Evolutionary conservation across 768 basidiomycete species (phyloP).

Genomic region (Lepiota brunneoincarnata): DNA sequence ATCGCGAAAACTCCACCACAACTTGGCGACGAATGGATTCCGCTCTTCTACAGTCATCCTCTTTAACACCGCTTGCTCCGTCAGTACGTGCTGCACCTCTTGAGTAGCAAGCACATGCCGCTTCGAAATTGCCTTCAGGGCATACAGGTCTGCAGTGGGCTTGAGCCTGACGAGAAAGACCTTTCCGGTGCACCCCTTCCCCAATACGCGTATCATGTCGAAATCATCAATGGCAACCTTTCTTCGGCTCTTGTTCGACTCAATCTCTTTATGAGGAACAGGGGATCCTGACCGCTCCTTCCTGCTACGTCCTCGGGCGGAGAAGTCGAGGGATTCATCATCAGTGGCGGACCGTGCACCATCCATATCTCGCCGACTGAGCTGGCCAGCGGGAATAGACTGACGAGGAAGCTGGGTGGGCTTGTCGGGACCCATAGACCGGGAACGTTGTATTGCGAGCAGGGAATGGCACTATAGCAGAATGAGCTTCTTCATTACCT

Average conservation of each 20-base stretch:
- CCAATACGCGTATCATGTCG: conserved; percentile 94
- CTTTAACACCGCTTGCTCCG: conserved; percentile 94
- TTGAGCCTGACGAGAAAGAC: conserved; percentile 89
- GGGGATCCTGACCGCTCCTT: conserved; percentile 22
- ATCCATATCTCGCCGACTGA: conserved; percentile 34
- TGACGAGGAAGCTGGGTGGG: conserved; percentile 55
- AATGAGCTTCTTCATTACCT: background rate
- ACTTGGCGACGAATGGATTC: conserved; percentile 93
- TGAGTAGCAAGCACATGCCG: conserved; percentile 95
- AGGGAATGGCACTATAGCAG: conserved; percentile 22
- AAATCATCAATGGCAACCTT: conserved; percentile 90
- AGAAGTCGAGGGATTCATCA: conserved; percentile 73
- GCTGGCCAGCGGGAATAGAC: conserved; percentile 32
- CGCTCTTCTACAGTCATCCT: conserved; percentile 85
- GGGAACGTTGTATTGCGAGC: conserved; percentile 68
- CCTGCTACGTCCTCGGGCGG: conserved; percentile 22
- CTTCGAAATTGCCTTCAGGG: conserved; percentile 98
- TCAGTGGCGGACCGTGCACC: conserved; percentile 48
- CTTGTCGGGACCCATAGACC: conserved; percentile 77
- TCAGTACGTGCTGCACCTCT: conserved; percentile 93
- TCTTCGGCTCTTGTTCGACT: conserved; percentile 54
- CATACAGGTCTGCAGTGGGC: conserved; percentile 69
- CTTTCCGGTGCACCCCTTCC: conserved; percentile 98
- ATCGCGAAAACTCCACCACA: conserved; percentile 99
- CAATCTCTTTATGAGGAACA: conserved; percentile 31